Conservation (phyloP, 2,329 filamentous ascomycete genomes). For the Neobulgaria alba region DNA sequence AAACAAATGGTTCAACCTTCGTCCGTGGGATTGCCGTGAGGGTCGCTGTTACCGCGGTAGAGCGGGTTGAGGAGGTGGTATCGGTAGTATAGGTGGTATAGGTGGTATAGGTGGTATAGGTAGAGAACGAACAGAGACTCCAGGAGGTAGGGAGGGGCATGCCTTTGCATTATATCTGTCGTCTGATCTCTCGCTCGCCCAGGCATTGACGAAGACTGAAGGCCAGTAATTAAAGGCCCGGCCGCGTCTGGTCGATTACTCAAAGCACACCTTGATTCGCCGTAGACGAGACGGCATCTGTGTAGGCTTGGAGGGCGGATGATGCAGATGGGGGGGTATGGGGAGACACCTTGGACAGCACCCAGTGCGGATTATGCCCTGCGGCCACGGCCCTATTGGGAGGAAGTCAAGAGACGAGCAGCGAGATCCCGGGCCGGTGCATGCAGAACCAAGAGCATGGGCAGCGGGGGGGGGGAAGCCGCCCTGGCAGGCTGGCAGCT, state of each 20-base stretch:
- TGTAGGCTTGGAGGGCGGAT: slow-evolving; percentile 23
- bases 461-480: slow-evolving; percentile 8
- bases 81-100: too few relatives aligned
- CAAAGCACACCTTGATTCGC: slow-evolving; percentile 41
- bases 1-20: slow-evolving; percentile 23
- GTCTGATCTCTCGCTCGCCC: slow-evolving; percentile 24
- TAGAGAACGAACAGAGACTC: slow-evolving; percentile 16
- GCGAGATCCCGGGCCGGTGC: slow-evolving; percentile 8
- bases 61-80: slow-evolving; percentile 15
- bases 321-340: slow-evolving; percentile 21
- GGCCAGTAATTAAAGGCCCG: slow-evolving; percentile 25
- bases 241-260: slow-evolving; percentile 34
- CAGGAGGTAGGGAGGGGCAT: slow-evolving; percentile 18
- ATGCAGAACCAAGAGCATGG: slow-evolving; percentile 6
- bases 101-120: slow-evolving; percentile 13
- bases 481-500: slow-evolving; percentile 10
- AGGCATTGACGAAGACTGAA: slow-evolving; percentile 25
- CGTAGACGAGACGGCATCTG: slow-evolving; percentile 40
- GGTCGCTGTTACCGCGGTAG: slow-evolving; percentile 19
- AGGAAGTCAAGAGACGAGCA: slow-evolving; percentile 19
- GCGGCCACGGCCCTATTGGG: slow-evolving; percentile 15
- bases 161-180: slow-evolving; percentile 28
- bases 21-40: slow-evolving; percentile 14
- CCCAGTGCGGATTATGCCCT: slow-evolving; percentile 21
- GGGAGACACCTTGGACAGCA: slow-evolving; percentile 14